Conservation (phyloP, 768 basidiomycete species). For the Lyophyllum atratum region DNA sequence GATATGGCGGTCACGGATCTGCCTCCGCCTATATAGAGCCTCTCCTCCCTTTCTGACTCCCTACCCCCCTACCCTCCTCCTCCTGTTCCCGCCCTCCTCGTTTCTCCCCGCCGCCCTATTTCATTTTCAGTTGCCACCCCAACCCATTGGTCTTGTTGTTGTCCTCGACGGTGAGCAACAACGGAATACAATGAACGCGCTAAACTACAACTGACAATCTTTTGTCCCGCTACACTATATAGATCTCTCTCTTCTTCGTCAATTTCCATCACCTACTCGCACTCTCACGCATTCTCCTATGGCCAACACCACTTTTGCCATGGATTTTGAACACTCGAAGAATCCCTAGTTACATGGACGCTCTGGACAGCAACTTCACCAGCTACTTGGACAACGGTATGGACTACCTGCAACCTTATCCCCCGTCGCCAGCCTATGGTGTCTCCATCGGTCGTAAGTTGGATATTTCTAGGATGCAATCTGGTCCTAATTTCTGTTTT, state of each 20-base stretch:
- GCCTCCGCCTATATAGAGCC: not conserved
- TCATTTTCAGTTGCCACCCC: constrained; percentile 37
- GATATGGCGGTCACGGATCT: constrained; percentile 11
- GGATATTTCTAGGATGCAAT: not conserved
- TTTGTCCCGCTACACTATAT: constrained; percentile 19
- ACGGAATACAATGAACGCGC: constrained; percentile 28
- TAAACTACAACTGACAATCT: constrained; percentile 23
- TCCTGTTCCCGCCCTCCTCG: constrained; percentile 23
- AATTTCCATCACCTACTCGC: constrained; percentile 30
- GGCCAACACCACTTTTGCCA: constrained; percentile 32
- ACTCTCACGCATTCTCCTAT: constrained; percentile 2
- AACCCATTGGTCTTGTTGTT: constrained; percentile 24
- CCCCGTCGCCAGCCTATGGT: constrained; percentile 57
- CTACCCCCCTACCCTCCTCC: constrained; percentile 26
- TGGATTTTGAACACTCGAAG: constrained; percentile 54
- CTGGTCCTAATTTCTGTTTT: constrained; percentile 14
- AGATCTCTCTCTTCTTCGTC: constrained; percentile 25
- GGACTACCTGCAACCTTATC: constrained; percentile 73
- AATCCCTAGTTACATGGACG: constrained; percentile 49
- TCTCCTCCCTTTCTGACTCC: constrained; percentile 26
- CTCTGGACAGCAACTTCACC: constrained; percentile 44
- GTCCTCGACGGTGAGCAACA: constrained; percentile 26
- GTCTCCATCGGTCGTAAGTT: constrained; percentile 67
- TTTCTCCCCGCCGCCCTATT: constrained; percentile 40
- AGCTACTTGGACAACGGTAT: constrained; percentile 53